phyloP scores from a whole-genome alignment of 2,329 filamentous ascomycete genomes.

The Neospermospora avenae region DNA sequence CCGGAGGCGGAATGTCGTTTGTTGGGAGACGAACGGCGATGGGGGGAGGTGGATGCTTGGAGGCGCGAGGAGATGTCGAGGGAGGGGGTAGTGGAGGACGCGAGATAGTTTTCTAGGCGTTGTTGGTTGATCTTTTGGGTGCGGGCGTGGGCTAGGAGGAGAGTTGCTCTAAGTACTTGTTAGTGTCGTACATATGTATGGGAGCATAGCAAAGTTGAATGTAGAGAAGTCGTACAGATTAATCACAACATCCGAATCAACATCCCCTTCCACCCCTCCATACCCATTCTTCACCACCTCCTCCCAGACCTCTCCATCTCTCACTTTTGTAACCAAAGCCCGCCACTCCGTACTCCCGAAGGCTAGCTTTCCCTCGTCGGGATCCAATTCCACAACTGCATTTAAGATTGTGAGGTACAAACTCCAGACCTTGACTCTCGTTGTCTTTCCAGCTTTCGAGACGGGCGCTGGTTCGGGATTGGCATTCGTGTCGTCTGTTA shows the following conservation, averaged over 20 bases:
- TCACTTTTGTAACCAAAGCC: conserved; percentile 74
- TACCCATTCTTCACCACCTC: conserved; percentile 87
- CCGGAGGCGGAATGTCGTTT: conserved; percentile 56
- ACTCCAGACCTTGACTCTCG: conserved; percentile 94
- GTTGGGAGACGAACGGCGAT: conserved; percentile 61
- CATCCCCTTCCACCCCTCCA: conserved; percentile 80
- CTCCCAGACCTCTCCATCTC: conserved; percentile 92
- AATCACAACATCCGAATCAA: conserved; percentile 92
- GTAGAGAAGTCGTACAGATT: conserved; percentile 62
- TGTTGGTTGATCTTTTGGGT: conserved; percentile 82
- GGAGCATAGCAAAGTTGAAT: no score
- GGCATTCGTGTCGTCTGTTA: conserved; percentile 34
- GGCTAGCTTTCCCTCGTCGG: conserved; percentile 83
- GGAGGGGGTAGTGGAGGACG: conserved; percentile 68
- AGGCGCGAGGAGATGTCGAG: conserved; percentile 69
- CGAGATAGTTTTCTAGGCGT: conserved; percentile 83
- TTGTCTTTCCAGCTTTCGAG: conserved; percentile 73
- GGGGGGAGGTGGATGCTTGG: conserved; percentile 33
- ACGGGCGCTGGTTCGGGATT: conserved; percentile 58
- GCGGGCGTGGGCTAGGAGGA: conserved; percentile 85
- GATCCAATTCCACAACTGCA: conserved; percentile 81
- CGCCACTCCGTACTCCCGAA: conserved; percentile 89
- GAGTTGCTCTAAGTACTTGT: conserved; percentile 67
- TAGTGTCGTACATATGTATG: no score
- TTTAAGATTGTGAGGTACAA: conserved; percentile 93